Conservation (phyloP, 2,329 filamentous ascomycete species). For the Thelonectria olida region DNA sequence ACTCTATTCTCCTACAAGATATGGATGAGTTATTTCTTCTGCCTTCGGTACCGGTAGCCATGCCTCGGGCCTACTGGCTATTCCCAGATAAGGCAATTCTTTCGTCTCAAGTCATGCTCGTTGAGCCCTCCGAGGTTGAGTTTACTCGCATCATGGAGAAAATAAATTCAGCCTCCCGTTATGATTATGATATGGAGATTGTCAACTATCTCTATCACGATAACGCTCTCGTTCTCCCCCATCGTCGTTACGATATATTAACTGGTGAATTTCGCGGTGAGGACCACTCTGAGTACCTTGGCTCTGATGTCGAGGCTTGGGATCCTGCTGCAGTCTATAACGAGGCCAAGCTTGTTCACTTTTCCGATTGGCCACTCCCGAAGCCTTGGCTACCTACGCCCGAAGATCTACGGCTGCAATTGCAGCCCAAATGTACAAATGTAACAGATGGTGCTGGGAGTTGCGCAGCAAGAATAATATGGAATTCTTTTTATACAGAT, state of each 20-base stretch:
- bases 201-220: conserved; percentile 69
- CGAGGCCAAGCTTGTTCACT: conserved; percentile 74
- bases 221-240: conserved; percentile 69
- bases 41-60: conserved; percentile 67
- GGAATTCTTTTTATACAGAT: conserved; percentile 59
- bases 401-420: not conserved
- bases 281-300: conserved; percentile 56
- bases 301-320: conserved; percentile 60
- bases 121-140: conserved; percentile 65
- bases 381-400: conserved; percentile 59
- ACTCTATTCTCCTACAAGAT: conserved; percentile 67
- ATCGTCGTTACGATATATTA: conserved; percentile 69
- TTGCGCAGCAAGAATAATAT: conserved; percentile 29
- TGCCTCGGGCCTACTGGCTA: conserved; percentile 78
- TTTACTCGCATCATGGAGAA: conserved; percentile 48
- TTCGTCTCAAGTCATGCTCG: conserved; percentile 66
- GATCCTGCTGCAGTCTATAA: conserved; percentile 61
- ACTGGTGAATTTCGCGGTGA: conserved; percentile 68
- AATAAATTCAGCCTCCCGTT: conserved; percentile 33
- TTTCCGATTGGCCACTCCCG: conserved; percentile 76
- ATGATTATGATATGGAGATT: conserved; percentile 73
- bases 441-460: conserved; percentile 62
- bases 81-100: conserved; percentile 62
- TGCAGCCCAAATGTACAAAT: conserved; percentile 49
- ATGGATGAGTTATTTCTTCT: conserved; percentile 79